Evolutionary conservation across 257 asterid species (phyloP).

Genomic region (Nicotiana otophora): DNA sequence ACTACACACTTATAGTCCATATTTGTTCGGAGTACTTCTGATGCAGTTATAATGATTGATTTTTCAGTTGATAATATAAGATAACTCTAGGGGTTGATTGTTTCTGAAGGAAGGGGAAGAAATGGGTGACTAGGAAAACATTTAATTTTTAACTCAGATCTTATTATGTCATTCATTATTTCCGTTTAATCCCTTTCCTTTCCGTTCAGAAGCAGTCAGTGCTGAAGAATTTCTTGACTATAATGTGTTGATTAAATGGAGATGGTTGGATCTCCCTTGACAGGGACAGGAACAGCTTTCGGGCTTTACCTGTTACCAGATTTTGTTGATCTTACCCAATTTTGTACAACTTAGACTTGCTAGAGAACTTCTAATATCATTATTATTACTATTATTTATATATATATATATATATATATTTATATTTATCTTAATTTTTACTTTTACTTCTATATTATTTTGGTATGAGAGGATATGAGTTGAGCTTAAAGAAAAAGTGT

Average conservation of each 20-base stretch:
- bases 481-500: too few species aligned
- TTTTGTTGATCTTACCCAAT: background rate
- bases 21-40: background rate
- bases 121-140: background rate
- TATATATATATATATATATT: too few species aligned
- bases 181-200: background rate
- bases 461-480: too few species aligned
- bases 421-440: too few species aligned
- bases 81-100: background rate
- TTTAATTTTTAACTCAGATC: background rate
- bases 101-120: background rate
- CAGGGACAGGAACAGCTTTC: background rate
- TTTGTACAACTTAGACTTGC: background rate
- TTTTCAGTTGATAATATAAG: background rate
- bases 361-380: too few species aligned
- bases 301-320: background rate
- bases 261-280: constrained; percentile 3
- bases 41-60: background rate
- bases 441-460: too few species aligned
- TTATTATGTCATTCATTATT: background rate
- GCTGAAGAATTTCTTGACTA: background rate
- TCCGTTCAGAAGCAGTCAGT: background rate
- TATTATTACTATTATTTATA: too few species aligned
- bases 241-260: background rate
- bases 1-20: constrained; percentile 1